phyloP scores from a whole-genome alignment of 176 grass and related monocot genomes.

The Oryza meridionalis region DNA sequence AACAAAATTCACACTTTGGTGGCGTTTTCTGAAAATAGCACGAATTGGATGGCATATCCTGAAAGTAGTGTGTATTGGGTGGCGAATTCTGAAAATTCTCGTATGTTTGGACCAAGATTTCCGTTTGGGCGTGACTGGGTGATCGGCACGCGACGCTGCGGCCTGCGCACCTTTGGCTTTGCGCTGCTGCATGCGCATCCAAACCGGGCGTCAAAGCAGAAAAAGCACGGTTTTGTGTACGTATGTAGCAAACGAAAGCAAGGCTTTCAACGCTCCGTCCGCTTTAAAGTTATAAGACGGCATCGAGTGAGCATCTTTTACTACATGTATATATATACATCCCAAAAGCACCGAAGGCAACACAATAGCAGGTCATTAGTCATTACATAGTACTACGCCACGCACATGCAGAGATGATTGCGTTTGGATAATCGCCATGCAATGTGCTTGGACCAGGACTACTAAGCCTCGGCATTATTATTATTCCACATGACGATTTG shows the following conservation, averaged over 20 bases:
- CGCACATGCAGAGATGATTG: not conserved
- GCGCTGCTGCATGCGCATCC: constrained; percentile 12
- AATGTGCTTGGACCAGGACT: not conserved
- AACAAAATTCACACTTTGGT: too few relatives aligned
- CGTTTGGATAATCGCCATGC: not conserved
- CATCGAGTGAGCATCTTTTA: not conserved
- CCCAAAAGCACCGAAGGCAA: not conserved
- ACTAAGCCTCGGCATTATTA: not conserved
- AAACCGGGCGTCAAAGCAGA: constrained; percentile 30
- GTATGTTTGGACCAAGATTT: not conserved
- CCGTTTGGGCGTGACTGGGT: not conserved
- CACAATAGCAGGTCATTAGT: not conserved
- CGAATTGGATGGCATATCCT: too few relatives aligned
- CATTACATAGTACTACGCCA: not conserved
- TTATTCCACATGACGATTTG: constrained; percentile 39
- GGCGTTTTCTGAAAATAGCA: too few relatives aligned
- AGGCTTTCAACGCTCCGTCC: not conserved
- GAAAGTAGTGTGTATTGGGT: too few relatives aligned
- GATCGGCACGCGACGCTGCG: constrained; percentile 30
- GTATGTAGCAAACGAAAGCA: constrained; percentile 8
- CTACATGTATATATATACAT: not conserved
- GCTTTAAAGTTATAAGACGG: constrained; percentile 23
- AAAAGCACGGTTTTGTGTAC: constrained; percentile 7
- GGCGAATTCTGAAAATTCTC: too few relatives aligned
- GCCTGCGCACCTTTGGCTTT: constrained; percentile 33